A percentile compares a stretch with the other conserved stretches of the same genome.
Evolutionary conservation across 164 flowering plant species (phyloP).

Genomic region (Umbellularia californica): DNA sequence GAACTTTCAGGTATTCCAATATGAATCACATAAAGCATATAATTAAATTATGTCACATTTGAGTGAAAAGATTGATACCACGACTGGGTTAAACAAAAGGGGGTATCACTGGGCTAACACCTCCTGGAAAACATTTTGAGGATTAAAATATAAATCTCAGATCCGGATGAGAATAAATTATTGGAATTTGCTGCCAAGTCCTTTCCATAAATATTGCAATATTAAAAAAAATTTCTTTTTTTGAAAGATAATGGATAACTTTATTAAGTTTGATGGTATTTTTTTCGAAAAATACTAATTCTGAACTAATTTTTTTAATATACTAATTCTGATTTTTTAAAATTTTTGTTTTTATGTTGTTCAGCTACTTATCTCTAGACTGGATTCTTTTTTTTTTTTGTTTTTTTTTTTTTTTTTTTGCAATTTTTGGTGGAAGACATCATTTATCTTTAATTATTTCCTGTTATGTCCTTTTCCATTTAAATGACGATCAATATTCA

Average conservation of each 20-base stretch:
- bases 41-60: not conserved
- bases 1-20: conserved; percentile 73
- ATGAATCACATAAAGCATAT: not conserved
- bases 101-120: not conserved
- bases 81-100: no score
- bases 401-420: not conserved
- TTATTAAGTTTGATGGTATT: no score
- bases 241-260: no score
- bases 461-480: no score
- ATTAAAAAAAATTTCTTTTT: no score
- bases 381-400: no score
- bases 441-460: not conserved
- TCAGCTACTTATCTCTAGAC: not conserved
- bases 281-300: not conserved
- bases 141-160: not conserved
- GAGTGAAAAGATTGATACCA: no score
- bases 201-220: no score
- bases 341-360: no score
- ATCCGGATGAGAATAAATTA: not conserved
- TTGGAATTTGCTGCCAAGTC: not conserved
- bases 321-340: no score
- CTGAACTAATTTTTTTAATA: not conserved
- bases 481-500: no score
- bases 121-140: not conserved
- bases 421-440: not conserved